A percentile compares a stretch with the other conserved stretches of the same genome.
phyloP scores from a whole-genome alignment of 176 grass and related monocot genomes.

The Juncus effusus region DNA sequence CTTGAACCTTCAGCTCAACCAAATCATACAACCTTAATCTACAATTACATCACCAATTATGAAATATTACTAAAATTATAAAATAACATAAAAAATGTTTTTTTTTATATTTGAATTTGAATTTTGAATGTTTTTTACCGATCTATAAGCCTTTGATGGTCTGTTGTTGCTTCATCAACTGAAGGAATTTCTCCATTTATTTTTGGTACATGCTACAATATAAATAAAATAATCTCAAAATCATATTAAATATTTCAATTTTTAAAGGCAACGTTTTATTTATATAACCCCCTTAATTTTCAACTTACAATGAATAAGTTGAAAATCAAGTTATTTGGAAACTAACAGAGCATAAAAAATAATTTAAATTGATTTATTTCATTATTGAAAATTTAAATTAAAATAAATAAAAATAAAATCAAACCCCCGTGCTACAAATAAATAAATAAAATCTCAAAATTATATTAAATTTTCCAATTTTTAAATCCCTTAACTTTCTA shows the following conservation, averaged over 20 bases:
- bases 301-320: no score
- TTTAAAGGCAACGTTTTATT: no score
- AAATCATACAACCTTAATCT: constrained; percentile 62
- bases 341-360: no score
- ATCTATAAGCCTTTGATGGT: constrained; percentile 57
- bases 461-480: no score
- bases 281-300: no score
- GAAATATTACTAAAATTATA: constrained; percentile 3
- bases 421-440: no score
- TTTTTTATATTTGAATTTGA: background rate
- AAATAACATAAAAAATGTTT: constrained; percentile 4
- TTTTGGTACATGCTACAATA: constrained; percentile 54
- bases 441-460: no score
- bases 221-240: constrained; percentile 10
- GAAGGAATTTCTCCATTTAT: constrained; percentile 74
- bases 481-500: no score
- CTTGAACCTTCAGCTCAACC: constrained; percentile 61
- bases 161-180: constrained; percentile 51
- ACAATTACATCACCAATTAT: constrained; percentile 10
- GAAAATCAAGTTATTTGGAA: no score
- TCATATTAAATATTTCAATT: background rate
- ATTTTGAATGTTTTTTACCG: constrained; percentile 24
- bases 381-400: no score
- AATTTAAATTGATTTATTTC: no score
- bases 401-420: no score